Base-by-base conservation (phyloP, 768 basidiomycete genomes). In the Russula sp. region DNA sequence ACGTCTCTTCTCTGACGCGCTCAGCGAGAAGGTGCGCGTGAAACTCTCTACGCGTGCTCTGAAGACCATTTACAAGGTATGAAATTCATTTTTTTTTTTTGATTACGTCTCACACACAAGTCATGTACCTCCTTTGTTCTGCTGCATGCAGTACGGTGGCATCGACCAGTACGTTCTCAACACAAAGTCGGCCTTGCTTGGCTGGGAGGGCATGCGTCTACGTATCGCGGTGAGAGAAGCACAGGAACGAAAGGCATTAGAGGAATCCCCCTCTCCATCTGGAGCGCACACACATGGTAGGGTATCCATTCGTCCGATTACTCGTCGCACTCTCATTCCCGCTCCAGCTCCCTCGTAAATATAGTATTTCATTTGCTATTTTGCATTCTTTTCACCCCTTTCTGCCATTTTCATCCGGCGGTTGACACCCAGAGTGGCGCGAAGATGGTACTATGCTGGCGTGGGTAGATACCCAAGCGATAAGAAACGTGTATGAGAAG, bases 31-130 rank as follows among this genome's bases (percentile, higher is more conserved):
- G 49, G 70, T 95, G 5, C 77, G 78, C 55, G 75, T 93, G 32
- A 90, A 90, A 70, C 73, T 94, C 57, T 90, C 91, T 1, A 84
- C 88, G 34, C 75, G 87, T 32, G 90, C 90, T 4, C 71, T 95
- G 70, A 83, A 81, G 73, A 91, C 89, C 8, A 90, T 95, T 50
- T 85, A 91, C 71, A 94, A 93, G 82, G 90, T 89, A 63, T 20
- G 77, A 66, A 27, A 13, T 0, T 8, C 2, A n/a, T 39, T 18
- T 45, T 45, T 16, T 34, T 6, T 5, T 39, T 62, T 7, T 13
- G 6, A 20, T 34, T 7, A 48, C 50, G 14, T 42, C 51, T 35
- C 42, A 44, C 27, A 44, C 27, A 18, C 42, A 0, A 45, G 49
- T 50, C 9, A 31, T 10, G 3, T 51, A 51, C 44, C n/a, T 31